Evolutionary conservation across 2,329 filamentous ascomycete genomes (phyloP).

Genomic region (Hymenoscyphus linearis): DNA sequence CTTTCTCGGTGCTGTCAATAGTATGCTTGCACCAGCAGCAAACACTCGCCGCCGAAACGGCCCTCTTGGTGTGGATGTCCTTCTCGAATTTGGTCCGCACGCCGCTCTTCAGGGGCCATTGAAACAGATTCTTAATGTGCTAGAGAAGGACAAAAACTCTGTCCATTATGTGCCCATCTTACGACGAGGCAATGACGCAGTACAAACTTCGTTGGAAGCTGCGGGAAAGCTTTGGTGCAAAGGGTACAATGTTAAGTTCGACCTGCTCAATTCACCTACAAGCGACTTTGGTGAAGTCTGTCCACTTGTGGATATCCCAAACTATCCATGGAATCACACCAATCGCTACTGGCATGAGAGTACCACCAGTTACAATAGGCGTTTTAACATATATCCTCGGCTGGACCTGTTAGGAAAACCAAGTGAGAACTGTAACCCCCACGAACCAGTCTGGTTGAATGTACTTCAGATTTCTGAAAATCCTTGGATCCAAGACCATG

Average conservation of each 20-base stretch:
- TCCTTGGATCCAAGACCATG: conserved; percentile 30
- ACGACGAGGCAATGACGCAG: conserved; percentile 2
- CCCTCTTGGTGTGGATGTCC: neutral
- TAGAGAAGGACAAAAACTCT: neutral
- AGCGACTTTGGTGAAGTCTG: neutral
- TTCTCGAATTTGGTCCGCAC: conserved; percentile 8
- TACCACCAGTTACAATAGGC: conserved; percentile 38
- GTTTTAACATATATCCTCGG: conserved; percentile 37
- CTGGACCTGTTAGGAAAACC: conserved; percentile 24
- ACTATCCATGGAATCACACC: conserved; percentile 49
- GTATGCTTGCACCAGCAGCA: neutral
- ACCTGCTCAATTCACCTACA: neutral
- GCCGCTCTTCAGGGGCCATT: conserved; percentile 4
- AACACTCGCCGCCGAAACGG: neutral
- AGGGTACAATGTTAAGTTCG: neutral
- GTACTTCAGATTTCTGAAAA: conserved; percentile 21
- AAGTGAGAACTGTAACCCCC: conserved; percentile 36
- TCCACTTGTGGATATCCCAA: conserved; percentile 34
- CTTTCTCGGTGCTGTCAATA: conserved; percentile 26
- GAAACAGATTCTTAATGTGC: neutral
- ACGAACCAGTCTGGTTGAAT: conserved; percentile 29
- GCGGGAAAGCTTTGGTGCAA: conserved; percentile 2
- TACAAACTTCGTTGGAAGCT: neutral
- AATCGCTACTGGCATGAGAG: conserved; percentile 46
- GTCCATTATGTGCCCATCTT: conserved; percentile 1